Percentiles rank a stretch among this genome's conserved stretches.
These are phyloP conservation scores for Cutaneotrichosporon daszewskae DNA, from an alignment of 1,284 basidiomycete genomes.

Conservation along the genomic window DNA sequence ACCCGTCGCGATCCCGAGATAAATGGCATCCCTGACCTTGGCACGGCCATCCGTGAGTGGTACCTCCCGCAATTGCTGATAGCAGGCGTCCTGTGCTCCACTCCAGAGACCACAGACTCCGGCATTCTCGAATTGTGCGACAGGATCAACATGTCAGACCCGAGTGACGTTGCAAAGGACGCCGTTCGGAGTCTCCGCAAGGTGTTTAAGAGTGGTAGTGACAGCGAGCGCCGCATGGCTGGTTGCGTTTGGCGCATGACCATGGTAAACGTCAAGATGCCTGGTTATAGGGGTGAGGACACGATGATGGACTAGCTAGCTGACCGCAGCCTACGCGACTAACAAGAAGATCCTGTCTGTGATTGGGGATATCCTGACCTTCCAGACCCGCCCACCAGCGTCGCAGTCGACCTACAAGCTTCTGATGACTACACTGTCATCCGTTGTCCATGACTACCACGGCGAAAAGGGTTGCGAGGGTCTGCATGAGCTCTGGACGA, in stretches of 20 bases:
- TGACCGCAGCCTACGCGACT: constrained; percentile 29
- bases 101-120: constrained; percentile 28
- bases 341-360: constrained; percentile 38
- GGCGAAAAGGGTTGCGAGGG: constrained; percentile 38
- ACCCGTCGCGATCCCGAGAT: too few relatives aligned
- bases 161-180: constrained; percentile 40
- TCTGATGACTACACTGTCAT: constrained; percentile 29
- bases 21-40: too few relatives aligned
- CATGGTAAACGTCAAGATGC: constrained; percentile 31
- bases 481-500: constrained; percentile 40
- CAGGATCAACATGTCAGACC: constrained; percentile 38
- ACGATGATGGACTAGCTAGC: neutral
- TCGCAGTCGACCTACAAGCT: constrained; percentile 6
- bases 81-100: constrained; percentile 29
- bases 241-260: constrained; percentile 44
- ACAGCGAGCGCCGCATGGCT: constrained; percentile 34
- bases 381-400: neutral
- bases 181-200: constrained; percentile 42
- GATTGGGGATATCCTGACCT: constrained; percentile 25
- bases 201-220: constrained; percentile 42
- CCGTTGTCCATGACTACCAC: constrained; percentile 38
- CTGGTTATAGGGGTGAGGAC: neutral
- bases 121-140: constrained; percentile 42
- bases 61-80: too few relatives aligned
- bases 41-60: too few relatives aligned